Base-by-base conservation (phyloP, 495 filamentous ascomycete genomes). In the Penicillium coprophilum region DNA sequence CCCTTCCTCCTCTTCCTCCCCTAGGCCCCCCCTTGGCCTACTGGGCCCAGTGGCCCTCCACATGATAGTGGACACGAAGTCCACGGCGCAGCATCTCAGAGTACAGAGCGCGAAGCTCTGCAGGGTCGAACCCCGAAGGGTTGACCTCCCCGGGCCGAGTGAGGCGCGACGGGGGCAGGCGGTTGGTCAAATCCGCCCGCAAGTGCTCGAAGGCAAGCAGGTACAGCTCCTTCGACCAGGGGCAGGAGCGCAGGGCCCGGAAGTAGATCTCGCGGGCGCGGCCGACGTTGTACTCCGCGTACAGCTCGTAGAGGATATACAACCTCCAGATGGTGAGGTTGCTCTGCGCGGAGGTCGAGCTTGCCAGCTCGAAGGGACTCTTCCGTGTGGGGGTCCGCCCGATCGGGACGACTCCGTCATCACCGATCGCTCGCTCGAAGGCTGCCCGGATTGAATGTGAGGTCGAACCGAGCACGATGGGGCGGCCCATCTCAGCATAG, bases 191-290 rank as follows among this genome's bases (percentile, higher is more conserved):
- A 30, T 70, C 65, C 44, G 59, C 66, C 56, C 64, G 68, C 23
- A 85, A 70, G 61, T 77, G 79, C 27, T 71, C 72, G 62, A 90
- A 90, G 1, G 77, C 86, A 24, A 87, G 62, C 74, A 89, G 76
- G 52, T 83, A 79, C 10, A 88, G 68, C 54, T 85, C 82, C 69
- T 91, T 94, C 1, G 82, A 84, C 89, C 89, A 89, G 1, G 89
- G 88, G 70, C 89, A 92, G 3, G 80, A 77, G 39, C 77, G 75
- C 46, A 82, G 65, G 0, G 68, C 76, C n/a, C 80, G 69, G 53
- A 74, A 77, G 51, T 75, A 77, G 15, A 83, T 66, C 1, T 53
- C 50, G 53, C 81, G 85, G 9, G 80, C 82, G 47, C 75, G 76
- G 0, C 43, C 45, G 36, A 69, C 48, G 11, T 80, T 70, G n/a